Conservation (phyloP, 2,329 filamentous ascomycete genomes). For the Penicillium expansum region DNA sequence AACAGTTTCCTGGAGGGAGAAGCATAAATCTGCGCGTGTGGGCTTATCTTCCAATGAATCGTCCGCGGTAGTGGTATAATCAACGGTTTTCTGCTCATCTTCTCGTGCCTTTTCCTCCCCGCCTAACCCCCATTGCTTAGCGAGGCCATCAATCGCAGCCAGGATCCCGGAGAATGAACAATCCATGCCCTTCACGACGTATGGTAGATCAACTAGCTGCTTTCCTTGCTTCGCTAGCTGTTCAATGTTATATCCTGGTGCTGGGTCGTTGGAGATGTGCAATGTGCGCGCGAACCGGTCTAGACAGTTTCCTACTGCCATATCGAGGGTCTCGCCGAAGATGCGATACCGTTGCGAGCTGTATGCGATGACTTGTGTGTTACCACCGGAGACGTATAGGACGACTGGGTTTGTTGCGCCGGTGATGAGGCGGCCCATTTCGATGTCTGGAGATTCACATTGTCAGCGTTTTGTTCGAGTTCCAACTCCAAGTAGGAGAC, state of each 20-base stretch:
- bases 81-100: slow-evolving; percentile 24
- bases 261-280: slow-evolving; percentile 89
- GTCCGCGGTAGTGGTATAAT: slow-evolving; percentile 26
- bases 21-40: slow-evolving; percentile 83
- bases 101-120: slow-evolving; percentile 53
- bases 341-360: slow-evolving; percentile 92
- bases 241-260: slow-evolving; percentile 97
- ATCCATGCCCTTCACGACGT: slow-evolving; percentile 98
- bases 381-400: slow-evolving; percentile 91
- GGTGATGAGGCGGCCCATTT: slow-evolving; percentile 95
- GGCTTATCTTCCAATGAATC: slow-evolving; percentile 44
- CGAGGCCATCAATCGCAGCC: slow-evolving; percentile 75
- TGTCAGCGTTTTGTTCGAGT: slow-evolving; percentile 4
- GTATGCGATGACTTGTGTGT: slow-evolving; percentile 97
- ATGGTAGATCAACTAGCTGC: slow-evolving; percentile 80
- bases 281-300: slow-evolving; percentile 93
- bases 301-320: slow-evolving; percentile 95
- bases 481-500: background rate
- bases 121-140: slow-evolving; percentile 49
- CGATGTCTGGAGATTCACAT: slow-evolving; percentile 62
- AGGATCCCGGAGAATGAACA: slow-evolving; percentile 93
- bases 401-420: slow-evolving; percentile 89
- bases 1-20: slow-evolving; percentile 91
- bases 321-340: slow-evolving; percentile 96
- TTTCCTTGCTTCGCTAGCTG: slow-evolving; percentile 76